Evolutionary conservation across 2,329 filamentous ascomycete genomes (phyloP).

Genomic region (Clathrospora elynae): DNA sequence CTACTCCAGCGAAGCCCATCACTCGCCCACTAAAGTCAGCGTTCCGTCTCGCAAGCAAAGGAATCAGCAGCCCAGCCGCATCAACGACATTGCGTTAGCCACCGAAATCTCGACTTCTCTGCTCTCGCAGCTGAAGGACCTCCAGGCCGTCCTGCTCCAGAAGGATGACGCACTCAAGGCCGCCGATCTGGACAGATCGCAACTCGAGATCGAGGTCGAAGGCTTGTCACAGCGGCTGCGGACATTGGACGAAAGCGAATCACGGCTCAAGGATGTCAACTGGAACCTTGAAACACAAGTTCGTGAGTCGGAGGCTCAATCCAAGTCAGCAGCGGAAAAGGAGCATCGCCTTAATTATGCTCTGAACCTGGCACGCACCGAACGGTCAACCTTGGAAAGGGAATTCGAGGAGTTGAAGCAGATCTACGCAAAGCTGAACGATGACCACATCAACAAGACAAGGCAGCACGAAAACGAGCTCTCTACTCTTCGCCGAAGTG

Average conservation of each 20-base stretch:
- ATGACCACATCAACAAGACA: constrained; percentile 76
- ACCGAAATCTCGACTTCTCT: constrained; percentile 96
- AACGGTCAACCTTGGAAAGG: constrained; percentile 78
- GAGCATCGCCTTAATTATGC: constrained; percentile 80
- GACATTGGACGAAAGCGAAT: constrained; percentile 87
- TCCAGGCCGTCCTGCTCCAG: constrained; percentile 83
- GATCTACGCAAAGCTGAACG: constrained; percentile 74
- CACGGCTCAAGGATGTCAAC: constrained; percentile 97
- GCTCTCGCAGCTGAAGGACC: constrained; percentile 87
- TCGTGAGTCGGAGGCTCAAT: constrained; percentile 76
- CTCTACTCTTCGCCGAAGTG: constrained; percentile 78
- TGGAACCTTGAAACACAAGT: constrained; percentile 95
- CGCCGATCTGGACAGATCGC: constrained; percentile 73
- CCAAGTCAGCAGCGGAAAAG: constrained; percentile 77
- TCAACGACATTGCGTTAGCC: constrained; percentile 98
- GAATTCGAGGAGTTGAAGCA: constrained; percentile 91
- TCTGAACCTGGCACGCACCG: constrained; percentile 70
- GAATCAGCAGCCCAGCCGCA: constrained; percentile 84
- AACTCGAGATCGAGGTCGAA: constrained; percentile 81
- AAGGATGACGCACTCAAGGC: constrained; percentile 84
- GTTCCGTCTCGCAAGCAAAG: constrained; percentile 86
- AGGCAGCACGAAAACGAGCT: constrained; percentile 91
- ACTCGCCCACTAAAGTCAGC: constrained; percentile 85
- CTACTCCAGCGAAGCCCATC: constrained; percentile 81
- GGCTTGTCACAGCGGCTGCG: constrained; percentile 79